Conservation (phyloP, 1,139 yeast genomes). For the Taphrina deformans region DNA sequence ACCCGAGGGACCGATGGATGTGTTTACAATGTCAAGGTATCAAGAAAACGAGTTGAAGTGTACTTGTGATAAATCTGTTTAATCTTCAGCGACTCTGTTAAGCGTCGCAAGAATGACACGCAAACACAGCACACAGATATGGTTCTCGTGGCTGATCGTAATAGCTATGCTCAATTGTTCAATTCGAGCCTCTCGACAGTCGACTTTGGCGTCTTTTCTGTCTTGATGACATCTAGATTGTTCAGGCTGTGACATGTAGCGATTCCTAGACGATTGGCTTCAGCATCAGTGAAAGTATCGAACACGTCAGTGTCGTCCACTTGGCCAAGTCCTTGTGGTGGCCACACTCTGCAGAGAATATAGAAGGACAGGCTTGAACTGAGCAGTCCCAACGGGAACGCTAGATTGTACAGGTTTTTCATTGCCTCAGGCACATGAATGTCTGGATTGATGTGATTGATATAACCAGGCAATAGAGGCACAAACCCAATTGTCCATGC, state of each 20-base stretch:
- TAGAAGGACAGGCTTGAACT: conserved; percentile 50
- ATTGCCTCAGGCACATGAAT: conserved; percentile 1
- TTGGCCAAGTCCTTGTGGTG: conserved; percentile 46
- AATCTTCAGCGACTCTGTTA: too few relatives aligned
- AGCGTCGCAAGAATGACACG: too few relatives aligned
- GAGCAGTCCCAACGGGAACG: conserved; percentile 44
- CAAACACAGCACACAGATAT: too few relatives aligned
- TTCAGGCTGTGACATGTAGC: neutral
- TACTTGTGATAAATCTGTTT: neutral
- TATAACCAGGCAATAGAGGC: conserved; percentile 68
- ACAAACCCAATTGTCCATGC: conserved; percentile 73
- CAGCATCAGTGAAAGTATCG: conserved; percentile 44
- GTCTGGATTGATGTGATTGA: conserved; percentile 9
- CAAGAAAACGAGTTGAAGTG: conserved; percentile 14
- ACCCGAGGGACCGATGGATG: conserved; percentile 21
- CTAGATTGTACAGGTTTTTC: conserved; percentile 16
- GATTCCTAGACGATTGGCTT: conserved; percentile 38
- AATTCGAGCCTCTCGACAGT: neutral
- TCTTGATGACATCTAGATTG: neutral
- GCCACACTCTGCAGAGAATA: conserved; percentile 47
- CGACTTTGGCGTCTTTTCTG: neutral
- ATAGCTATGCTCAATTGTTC: neutral
- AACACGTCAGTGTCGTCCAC: conserved; percentile 49
- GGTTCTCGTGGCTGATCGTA: too few relatives aligned
- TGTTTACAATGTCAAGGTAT: conserved; percentile 19